Percentiles rank a stretch among this genome's conserved stretches.
Conservation (phyloP, 106 monocot genomes). For the Agapanthus africanus region DNA sequence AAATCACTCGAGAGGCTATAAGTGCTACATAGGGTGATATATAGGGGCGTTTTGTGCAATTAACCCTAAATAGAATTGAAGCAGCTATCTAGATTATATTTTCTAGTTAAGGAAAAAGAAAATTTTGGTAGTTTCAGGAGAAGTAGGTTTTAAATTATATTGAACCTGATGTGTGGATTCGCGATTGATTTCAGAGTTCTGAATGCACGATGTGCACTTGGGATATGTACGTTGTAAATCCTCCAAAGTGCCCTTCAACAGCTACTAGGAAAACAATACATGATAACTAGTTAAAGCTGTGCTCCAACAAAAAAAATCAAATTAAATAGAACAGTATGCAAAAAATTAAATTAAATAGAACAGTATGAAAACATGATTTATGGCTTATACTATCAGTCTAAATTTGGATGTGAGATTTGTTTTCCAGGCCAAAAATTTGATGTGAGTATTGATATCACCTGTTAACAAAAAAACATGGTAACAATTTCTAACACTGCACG, state of each 20-base stretch:
- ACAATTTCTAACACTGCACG: no score
- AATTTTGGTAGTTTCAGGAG: background rate
- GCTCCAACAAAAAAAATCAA: background rate
- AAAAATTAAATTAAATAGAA: background rate
- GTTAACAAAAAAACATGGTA: no score
- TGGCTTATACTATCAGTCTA: no score
- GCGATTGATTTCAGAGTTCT: slow-evolving; percentile 2
- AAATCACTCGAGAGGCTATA: no score
- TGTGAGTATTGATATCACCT: no score
- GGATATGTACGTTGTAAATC: slow-evolving; percentile 14
- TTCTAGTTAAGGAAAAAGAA: background rate
- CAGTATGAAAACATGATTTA: no score
- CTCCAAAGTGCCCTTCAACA: slow-evolving; percentile 20
- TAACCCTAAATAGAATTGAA: no score
- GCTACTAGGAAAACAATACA: slow-evolving; percentile 9
- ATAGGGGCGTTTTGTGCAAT: no score
- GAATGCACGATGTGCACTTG: slow-evolving; percentile 5
- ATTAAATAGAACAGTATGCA: no score
- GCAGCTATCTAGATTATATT: background rate
- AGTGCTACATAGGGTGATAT: no score
- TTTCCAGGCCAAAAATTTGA: no score
- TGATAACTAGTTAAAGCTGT: background rate
- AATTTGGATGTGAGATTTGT: no score
- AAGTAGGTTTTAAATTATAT: background rate
- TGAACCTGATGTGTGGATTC: slow-evolving; percentile 16